Base-by-base conservation (phyloP, 2,329 filamentous ascomycete genomes). In the Aspergillus amoenus region DNA sequence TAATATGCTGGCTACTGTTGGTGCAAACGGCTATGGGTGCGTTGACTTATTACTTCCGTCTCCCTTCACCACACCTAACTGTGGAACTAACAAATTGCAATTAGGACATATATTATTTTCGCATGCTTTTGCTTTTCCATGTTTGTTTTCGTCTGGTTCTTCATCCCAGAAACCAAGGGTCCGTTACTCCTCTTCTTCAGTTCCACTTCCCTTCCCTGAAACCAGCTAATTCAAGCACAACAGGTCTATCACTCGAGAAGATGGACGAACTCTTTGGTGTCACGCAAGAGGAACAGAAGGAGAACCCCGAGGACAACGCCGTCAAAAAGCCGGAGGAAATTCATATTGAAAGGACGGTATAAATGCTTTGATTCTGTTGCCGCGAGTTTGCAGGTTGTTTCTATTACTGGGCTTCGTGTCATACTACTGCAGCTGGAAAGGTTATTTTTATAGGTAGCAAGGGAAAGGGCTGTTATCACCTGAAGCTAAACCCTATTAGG, bases 111-210 rank as follows among this genome's bases (percentile, higher is more conserved):
- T 73, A 82, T 90, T 69, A 84, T 89, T 66, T 90, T 88, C 70
- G 82, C 85, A 9, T 81, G 73, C 53, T 89, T 89, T 71, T 87
- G 85, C 70, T 80, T 86, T 64, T 68, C 79, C 64, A 88, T 89
- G 83, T 83, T 83, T 60, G 61, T 87, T 52, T 88, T 87, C 67
- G 84, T 86, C 13, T 88, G 81, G 78, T 85, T 88, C 76, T 81
- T 86, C 60, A 81, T 89, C n/a, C 88, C 88, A 0, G 88, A 90
- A 74, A 90, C 88, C 11, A 90, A 90, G 77, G 87, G 87, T 79
- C 62, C 67, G 73, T 42, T 40, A 11, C 22, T 34, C 8, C 3
- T 4, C 15, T 18, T 44, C 15, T 11, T 15, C 21, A 17, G 22
- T 17, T 13, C 8, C 17, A n/a, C 22, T 18, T 30, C 27, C 9